Conservation (phyloP, 345 rosid species). For the Mangifera indica region DNA sequence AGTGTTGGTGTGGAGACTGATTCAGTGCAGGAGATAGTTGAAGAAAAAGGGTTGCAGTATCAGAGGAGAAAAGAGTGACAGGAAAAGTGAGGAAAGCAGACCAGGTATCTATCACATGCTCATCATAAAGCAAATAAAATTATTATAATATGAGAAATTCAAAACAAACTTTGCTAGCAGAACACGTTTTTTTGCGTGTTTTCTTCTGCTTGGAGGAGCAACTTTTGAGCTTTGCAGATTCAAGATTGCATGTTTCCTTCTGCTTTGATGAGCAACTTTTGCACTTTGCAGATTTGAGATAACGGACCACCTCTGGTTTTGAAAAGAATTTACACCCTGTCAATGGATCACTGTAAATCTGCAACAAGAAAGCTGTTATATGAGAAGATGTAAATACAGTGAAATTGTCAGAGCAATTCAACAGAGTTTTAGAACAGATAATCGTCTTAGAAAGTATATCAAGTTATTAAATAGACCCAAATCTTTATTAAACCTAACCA, state of each 20-base stretch:
- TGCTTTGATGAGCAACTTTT: slow-evolving; percentile 11
- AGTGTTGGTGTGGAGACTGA: too few relatives aligned
- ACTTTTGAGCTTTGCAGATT: too few relatives aligned
- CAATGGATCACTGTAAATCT: slow-evolving; percentile 34
- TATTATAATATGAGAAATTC: slow-evolving; percentile 1
- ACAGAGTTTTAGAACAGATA: background rate
- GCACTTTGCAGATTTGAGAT: slow-evolving; percentile 26
- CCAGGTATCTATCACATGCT: too few relatives aligned
- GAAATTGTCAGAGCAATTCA: background rate
- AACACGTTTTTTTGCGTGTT: background rate
- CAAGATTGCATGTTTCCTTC: slow-evolving; percentile 7
- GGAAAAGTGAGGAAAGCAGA: too few relatives aligned
- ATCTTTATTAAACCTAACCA: background rate
- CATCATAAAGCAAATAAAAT: background rate
- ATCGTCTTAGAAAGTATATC: background rate
- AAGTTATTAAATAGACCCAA: background rate
- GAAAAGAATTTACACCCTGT: slow-evolving; percentile 40
- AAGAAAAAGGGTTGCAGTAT: too few relatives aligned
- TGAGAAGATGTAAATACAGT: background rate
- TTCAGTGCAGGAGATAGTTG: too few relatives aligned
- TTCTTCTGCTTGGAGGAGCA: too few relatives aligned
- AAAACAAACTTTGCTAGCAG: slow-evolving; percentile 29
- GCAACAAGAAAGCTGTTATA: slow-evolving; percentile 19
- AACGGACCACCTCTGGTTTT: slow-evolving; percentile 38
- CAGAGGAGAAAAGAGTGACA: too few relatives aligned